Conservation (phyloP, 2,329 filamentous ascomycete species). For the Fusarium denticulatum region DNA sequence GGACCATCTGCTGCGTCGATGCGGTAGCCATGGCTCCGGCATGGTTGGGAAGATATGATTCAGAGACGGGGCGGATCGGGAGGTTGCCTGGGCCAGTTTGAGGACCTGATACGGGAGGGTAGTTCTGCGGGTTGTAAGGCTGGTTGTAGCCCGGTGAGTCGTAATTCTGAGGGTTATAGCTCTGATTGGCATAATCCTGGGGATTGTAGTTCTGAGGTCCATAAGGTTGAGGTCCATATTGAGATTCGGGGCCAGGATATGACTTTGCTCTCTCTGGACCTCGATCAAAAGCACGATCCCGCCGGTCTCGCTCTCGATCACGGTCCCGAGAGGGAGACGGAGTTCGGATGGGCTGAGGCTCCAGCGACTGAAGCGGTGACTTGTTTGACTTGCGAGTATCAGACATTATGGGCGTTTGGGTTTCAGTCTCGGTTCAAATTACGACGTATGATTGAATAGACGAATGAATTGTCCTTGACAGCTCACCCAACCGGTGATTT, state of each 20-base stretch:
- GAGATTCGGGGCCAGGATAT: conserved; percentile 33
- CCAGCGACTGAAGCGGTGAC: conserved; percentile 40
- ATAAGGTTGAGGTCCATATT: conserved; percentile 30
- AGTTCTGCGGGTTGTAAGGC: conserved; percentile 36
- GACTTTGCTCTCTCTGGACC: conserved; percentile 35
- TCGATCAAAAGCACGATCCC: conserved; percentile 18
- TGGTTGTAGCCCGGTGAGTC: conserved; percentile 31
- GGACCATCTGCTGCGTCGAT: conserved; percentile 30
- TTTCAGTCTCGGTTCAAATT: not conserved
- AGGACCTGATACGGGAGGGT: conserved; percentile 34
- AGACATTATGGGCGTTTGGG: conserved; percentile 19
- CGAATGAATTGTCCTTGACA: not conserved
- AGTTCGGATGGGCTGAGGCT: conserved; percentile 43
- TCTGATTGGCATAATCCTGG: conserved; percentile 30
- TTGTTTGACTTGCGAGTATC: conserved; percentile 36
- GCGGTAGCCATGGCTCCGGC: conserved; percentile 33
- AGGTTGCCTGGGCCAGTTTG: conserved; percentile 30
- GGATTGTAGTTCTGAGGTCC: conserved; percentile 22
- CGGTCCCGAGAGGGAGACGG: conserved; percentile 36
- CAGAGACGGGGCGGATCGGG: conserved; percentile 37
- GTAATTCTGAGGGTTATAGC: conserved; percentile 34
- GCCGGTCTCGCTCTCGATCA: conserved; percentile 17
- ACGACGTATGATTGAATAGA: not conserved
- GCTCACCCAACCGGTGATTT: not conserved
- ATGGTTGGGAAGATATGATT: conserved; percentile 35